Evolutionary conservation across 176 grass and related monocot genomes (phyloP), one percentile per base, ranked within the genome.

Genomic region (Sorghum bicolor): DNA sequence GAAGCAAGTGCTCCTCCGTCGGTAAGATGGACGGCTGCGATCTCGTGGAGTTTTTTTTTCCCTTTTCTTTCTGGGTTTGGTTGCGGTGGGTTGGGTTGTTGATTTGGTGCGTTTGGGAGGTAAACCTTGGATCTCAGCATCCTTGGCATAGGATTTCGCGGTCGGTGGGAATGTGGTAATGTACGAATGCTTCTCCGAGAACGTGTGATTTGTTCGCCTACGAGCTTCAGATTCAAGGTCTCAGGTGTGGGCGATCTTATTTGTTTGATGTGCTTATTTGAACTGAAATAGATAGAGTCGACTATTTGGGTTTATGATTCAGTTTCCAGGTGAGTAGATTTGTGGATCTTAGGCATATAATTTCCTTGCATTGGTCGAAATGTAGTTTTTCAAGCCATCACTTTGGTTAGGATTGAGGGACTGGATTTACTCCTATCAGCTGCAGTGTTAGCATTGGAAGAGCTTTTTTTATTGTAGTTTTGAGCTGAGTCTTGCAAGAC

Each of bases 1-100:
- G 91, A 40, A 89, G 82, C 88, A 94, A 94, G 76, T 97, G 94
- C 92, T 92, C 94, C 74, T 97, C 94, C 74, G 85, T 97, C 64
- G 92, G 94, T 94, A 79, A 92, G 90, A 67, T 76, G 47, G 73
- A 2, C 29, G 72, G 34, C 39, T 69, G 74, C 84, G 84, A 75
- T 78, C 78, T 84, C 40, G 26, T 47, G 17, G 31, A 33, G 3
- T 65, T 50, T 22, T 78, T 62, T 28, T 83, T 87, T 39, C 6
- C 10, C 1, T 45, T 48, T 17, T 5, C 9, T 60, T 63, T 14
- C 26, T 70, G 31, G 63, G 81, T 47, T 24, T 89, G 79, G 53
- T 60, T 58, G 30, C 55, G 24, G 70, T 36, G 58, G 52, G 69
- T 34, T 63, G 83, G 58, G 69, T 37, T 74, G 40, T 63, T 52